A percentile compares a stretch with the other conserved stretches of the same genome.
Conservation (phyloP, 208 protist genomes). For the Leishmania tarentolae region DNA sequence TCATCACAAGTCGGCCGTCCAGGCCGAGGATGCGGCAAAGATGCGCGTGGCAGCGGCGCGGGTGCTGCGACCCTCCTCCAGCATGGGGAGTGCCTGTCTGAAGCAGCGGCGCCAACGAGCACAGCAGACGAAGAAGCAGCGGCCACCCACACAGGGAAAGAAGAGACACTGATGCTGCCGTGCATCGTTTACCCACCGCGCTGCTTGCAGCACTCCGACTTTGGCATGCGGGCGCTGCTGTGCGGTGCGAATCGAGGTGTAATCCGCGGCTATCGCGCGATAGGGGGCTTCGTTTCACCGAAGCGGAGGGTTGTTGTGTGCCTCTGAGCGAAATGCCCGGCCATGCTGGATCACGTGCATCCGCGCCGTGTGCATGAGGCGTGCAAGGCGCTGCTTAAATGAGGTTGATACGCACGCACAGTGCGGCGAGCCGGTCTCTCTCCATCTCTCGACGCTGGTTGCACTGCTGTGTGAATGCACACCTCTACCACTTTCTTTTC, state of each 20-base stretch:
- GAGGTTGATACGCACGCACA: neutral
- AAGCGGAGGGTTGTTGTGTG: neutral
- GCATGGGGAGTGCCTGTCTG: conserved; percentile 17
- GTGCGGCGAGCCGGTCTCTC: neutral
- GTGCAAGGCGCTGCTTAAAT: neutral
- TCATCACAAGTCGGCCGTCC: conserved; percentile 29
- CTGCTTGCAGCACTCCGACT: neutral
- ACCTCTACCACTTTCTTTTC: neutral
- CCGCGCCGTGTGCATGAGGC: neutral
- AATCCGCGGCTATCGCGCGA: neutral
- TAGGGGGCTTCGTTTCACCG: neutral
- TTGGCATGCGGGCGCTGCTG: neutral
- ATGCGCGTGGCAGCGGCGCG: conserved; percentile 43
- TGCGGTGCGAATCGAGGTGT: neutral
- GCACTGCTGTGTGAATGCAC: neutral
- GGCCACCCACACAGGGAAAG: conserved; percentile 14
- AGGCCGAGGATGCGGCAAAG: conserved; percentile 34
- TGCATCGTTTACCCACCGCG: neutral
- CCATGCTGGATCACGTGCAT: neutral
- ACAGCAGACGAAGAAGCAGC: conserved; percentile 33
- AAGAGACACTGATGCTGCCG: conserved; percentile 16
- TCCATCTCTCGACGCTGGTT: neutral
- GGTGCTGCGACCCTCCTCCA: conserved; percentile 45
- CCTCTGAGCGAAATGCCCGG: neutral
- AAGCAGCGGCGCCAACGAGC: conserved; percentile 51